Evolutionary conservation across 2,329 filamentous ascomycete genomes (phyloP), one percentile per base, ranked within the genome.

Genomic region (Pseudogymnoascus destructans): DNA sequence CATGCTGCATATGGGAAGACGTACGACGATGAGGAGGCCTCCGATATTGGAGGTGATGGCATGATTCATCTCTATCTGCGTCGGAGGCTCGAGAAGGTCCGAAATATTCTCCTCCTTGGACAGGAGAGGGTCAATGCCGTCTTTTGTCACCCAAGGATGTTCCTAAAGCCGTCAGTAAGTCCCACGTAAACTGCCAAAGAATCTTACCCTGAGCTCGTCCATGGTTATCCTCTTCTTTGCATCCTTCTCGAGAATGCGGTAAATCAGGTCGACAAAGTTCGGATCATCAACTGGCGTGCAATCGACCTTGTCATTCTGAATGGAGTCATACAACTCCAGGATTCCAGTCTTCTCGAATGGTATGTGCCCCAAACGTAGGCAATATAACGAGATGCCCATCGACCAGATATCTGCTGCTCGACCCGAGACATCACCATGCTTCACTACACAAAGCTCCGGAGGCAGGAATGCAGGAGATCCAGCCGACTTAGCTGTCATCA

Each of bases 341-440:
- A 96, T 83, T 15, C 82, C 84, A 5, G 80, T 75, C 59, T 85
- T 81, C 66, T 91, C 86, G 67, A 97, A 98, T 0, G 93, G 93
- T 61, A 98, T 85, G 55, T 76, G 78, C 30, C 93, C 93, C 66
- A 95, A 97, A 61, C 87, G 84, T 36, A 98, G 77, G 70, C 93
- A 98, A 70, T 92, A 97, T 2, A 98, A 75, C 1, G 91, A 95
- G 7, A 96, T 85, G 5, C 93, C 93, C 92, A 97, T 97, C 3
- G 92, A 95, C 93, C 93, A 98, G 58, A 98, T 90, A 71, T 98
- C 93, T 3, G 89, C 89, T 3, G 92, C 90, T 65, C 82, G 87
- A 9, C 93, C 93, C 2, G 88, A 92, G 1, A 97, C 85, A 63
- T 91, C 85, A 0, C 88, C 89, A 68, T 96, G 92, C 66, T 82